A percentile compares a stretch with the other conserved stretches of the same genome.
Evolutionary conservation across 768 basidiomycete species (phyloP).

Genomic region (Trametes sanguinea): DNA sequence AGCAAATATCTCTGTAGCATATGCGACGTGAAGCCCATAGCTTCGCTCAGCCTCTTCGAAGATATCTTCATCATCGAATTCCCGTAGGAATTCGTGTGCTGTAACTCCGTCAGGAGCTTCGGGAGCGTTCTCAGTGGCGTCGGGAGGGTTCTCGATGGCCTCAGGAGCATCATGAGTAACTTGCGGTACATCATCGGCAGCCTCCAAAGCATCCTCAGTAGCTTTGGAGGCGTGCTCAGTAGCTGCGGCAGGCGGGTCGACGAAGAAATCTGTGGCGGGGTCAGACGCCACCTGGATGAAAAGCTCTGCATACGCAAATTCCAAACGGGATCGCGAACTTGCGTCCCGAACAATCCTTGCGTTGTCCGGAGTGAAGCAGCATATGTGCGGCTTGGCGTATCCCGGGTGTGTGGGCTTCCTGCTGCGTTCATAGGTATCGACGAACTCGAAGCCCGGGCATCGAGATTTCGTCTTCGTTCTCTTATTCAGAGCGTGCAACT

Average conservation of each 20-base stretch:
- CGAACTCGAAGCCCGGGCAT: conserved; percentile 12
- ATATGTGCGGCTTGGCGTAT: conserved; percentile 9
- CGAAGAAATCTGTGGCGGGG: conserved; percentile 12
- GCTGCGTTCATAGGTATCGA: background rate
- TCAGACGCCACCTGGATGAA: conserved; percentile 14
- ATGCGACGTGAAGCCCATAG: background rate
- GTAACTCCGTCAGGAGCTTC: no score
- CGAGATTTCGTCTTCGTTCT: background rate
- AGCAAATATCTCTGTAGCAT: conserved; percentile 10
- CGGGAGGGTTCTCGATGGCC: no score
- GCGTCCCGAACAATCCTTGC: background rate
- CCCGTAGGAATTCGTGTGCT: conserved; percentile 2
- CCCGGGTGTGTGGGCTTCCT: background rate
- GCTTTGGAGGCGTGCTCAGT: no score
- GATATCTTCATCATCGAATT: background rate
- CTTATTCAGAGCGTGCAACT: background rate
- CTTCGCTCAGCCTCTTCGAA: background rate
- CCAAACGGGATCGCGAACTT: background rate
- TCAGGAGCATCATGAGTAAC: no score
- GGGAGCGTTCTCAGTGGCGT: no score
- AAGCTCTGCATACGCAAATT: conserved; percentile 16
- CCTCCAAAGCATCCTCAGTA: no score
- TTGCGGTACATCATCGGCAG: no score
- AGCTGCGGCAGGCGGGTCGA: background rate
- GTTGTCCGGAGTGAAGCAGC: conserved; percentile 5